Base-by-base conservation (phyloP, 169 alveolate species). In the Cryptosporidium sp. region DNA sequence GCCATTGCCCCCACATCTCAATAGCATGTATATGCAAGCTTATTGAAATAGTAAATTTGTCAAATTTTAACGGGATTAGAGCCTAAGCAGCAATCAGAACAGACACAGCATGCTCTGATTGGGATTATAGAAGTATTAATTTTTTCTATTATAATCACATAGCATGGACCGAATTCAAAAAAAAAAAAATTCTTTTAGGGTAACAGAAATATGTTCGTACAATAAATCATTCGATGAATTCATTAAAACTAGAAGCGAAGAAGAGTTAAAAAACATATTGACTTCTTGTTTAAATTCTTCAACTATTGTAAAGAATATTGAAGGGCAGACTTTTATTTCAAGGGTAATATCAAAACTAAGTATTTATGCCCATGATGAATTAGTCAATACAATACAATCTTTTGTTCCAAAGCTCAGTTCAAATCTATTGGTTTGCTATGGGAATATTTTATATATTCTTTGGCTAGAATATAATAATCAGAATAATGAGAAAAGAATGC, bases 281-380 rank as follows among this genome's bases (percentile, higher is more conserved):
- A 51, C 7, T 14, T 23, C 26, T 12, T 80, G 80, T 62, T 39
- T 80, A 39, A 45, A 61, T 43, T 62, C 80, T 23, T 26, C 75
- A 39, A 23, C 89, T 31, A 65, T 80, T 45, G 75, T 80, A 33
- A 80, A 80, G 39, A 80, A 80, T 67, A 33, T 23, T 21, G 89
- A 80, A 43, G 73, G 89, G 4, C 89, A 80, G n/a, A 45, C 12
- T 58, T 80, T 80, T 23, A 58, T 80, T 43, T 80, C 89, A 14
- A 62, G 51, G 12, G 21, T 80, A 18, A 23, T 80, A 31, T 26
- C 75, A 26, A 35, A 80, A 29, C 61, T 80, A 39, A 55, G 48
- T 16, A 12, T 37, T 29, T 37, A 80, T n/a, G 41, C 39, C 1
- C 61, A 43, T 67, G 21, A 62, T 21, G 41, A 80, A 21, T 37